Conservation (phyloP, 1,139 yeast genomes). For the Casaregolazyma suthepensis region DNA sequence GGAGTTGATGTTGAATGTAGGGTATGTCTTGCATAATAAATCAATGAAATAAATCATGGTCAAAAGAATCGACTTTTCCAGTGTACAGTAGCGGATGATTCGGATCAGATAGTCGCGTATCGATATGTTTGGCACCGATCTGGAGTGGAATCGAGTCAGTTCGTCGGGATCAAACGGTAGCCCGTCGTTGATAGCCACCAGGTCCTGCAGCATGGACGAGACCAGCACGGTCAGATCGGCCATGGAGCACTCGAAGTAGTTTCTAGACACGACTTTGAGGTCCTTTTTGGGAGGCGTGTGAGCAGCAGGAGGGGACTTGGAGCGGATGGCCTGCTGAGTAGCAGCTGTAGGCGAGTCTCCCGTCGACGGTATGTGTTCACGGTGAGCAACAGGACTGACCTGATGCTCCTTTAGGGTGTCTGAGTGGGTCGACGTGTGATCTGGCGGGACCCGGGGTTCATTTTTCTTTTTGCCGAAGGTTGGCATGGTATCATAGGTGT, state of each 20-base stretch:
- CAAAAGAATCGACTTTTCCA: conserved; percentile 75
- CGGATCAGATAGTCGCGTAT: conserved; percentile 71
- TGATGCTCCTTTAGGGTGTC: background rate
- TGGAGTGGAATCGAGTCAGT: conserved; percentile 84
- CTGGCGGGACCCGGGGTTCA: background rate
- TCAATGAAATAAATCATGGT: conserved; percentile 86
- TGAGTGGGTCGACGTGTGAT: conserved; percentile 7
- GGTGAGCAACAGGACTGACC: background rate
- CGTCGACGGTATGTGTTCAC: conserved; percentile 2
- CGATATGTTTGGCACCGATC: conserved; percentile 87
- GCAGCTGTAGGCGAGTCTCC: conserved; percentile 7
- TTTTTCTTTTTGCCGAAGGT: conserved; percentile 4
- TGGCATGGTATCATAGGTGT: conserved; percentile 2
- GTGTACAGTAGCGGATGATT: conserved; percentile 73
- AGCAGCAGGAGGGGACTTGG: conserved; percentile 7
- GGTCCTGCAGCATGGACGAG: conserved; percentile 70
- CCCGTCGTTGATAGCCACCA: conserved; percentile 64
- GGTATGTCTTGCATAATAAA: conserved; percentile 68
- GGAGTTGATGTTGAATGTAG: conserved; percentile 77
- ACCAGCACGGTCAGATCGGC: conserved; percentile 66
- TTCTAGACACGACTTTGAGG: conserved; percentile 41
- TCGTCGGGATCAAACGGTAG: conserved; percentile 38
- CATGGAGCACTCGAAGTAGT: conserved; percentile 62
- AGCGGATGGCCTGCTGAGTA: conserved; percentile 5
- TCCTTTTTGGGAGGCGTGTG: background rate